Conservation (phyloP, 768 basidiomycete genomes). For the Trametes villosa region DNA sequence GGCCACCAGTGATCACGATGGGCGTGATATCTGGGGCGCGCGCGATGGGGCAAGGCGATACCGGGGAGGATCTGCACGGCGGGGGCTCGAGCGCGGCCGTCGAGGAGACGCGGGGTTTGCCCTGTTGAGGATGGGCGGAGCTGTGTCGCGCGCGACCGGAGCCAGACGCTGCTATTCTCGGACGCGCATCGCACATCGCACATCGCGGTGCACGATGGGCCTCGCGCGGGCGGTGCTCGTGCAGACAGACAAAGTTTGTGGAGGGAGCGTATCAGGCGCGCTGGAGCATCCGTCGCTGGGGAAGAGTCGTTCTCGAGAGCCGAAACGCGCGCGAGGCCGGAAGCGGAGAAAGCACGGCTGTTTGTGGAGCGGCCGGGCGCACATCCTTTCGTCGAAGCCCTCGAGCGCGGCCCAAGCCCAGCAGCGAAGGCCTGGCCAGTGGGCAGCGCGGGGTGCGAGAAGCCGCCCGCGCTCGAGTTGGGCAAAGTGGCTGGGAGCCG, state of each 20-base stretch:
- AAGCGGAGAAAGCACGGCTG: background rate
- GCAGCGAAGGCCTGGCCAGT: background rate
- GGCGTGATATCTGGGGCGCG: background rate
- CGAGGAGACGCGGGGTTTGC: background rate
- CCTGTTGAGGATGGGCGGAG: background rate
- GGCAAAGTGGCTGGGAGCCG: no score
- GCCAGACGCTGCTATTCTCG: background rate
- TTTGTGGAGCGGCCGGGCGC: background rate
- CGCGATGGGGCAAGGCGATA: background rate
- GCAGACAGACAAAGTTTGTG: background rate
- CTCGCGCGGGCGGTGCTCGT: background rate
- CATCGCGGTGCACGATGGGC: background rate
- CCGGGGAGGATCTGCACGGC: background rate
- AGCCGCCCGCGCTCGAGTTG: background rate
- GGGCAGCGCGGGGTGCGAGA: no score
- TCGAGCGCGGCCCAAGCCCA: background rate
- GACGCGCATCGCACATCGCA: background rate
- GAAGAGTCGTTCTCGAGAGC: background rate
- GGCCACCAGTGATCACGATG: no score
- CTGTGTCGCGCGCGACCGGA: constrained; percentile 2
- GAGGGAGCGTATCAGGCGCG: background rate
- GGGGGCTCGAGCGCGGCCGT: background rate
- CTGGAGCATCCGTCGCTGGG: no score
- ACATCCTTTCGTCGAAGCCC: background rate
- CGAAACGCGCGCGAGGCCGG: no score